Conservation (phyloP, 2,329 filamentous ascomycete species). For the Fusarium transvaalense region DNA sequence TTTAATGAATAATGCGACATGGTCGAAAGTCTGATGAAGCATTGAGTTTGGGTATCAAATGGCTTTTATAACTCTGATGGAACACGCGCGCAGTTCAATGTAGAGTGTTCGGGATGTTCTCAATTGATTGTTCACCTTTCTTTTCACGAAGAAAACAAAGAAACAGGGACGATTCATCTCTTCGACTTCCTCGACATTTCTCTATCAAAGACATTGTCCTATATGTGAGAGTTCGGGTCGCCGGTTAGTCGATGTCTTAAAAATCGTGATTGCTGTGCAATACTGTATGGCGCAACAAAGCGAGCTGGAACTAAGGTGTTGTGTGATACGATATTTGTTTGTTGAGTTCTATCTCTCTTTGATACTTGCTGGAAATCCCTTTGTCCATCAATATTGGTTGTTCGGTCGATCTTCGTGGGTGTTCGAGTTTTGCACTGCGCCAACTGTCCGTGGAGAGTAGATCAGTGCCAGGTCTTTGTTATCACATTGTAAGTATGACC, state of each 20-base stretch:
- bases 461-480: conserved; percentile 14
- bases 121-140: not conserved
- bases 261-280: not conserved
- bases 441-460: not conserved
- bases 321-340: not conserved
- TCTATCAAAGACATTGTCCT: not conserved
- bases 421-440: conserved; percentile 8
- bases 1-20: conserved; percentile 1
- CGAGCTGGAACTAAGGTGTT: conserved; percentile 10
- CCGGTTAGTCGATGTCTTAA: not conserved
- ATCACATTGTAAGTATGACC: not conserved
- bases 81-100: not conserved
- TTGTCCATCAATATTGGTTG: conserved; percentile 11
- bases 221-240: not conserved
- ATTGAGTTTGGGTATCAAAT: not conserved
- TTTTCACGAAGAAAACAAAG: not conserved
- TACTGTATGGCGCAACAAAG: not conserved
- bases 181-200: not conserved
- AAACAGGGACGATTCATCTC: not conserved
- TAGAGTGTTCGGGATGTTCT: not conserved
- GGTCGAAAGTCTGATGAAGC: not conserved
- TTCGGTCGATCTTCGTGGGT: conserved; percentile 1
- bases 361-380: conserved; percentile 1
- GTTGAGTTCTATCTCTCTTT: conserved; percentile 17
- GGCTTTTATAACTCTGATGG: conserved; percentile 13